phyloP scores from a whole-genome alignment of 2,329 filamentous ascomycete genomes.

The Neofusicoccum cordaticola region DNA sequence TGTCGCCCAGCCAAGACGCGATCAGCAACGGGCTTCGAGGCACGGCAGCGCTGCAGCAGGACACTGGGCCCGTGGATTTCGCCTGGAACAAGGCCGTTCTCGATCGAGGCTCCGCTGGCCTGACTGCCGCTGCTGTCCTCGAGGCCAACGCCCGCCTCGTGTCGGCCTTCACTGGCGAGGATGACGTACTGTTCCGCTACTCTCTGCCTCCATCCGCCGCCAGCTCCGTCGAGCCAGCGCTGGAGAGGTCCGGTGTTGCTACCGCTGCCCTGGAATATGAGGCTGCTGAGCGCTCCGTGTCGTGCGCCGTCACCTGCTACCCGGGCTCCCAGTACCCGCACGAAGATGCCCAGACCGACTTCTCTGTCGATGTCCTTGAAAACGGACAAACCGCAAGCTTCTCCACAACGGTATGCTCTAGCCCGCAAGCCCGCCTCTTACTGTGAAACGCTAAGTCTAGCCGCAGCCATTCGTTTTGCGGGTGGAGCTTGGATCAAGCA shows the following conservation, averaged over 20 bases:
- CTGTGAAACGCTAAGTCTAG: neutral
- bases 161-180: constrained; percentile 13
- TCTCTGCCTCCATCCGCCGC: constrained; percentile 1
- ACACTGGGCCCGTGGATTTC: neutral
- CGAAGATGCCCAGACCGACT: constrained; percentile 5
- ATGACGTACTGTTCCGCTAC: constrained; percentile 11
- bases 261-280: neutral
- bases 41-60: neutral
- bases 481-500: constrained; percentile 5
- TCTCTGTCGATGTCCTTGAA: constrained; percentile 12
- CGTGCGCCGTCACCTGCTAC: neutral
- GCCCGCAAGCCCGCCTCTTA: no score
- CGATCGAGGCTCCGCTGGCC: neutral
- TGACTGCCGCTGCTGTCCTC: constrained; percentile 4
- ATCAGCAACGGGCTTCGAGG: constrained; percentile 4
- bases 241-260: constrained; percentile 2
- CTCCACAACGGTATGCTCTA: neutral
- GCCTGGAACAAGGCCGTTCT: constrained; percentile 7
- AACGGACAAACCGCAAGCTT: constrained; percentile 7
- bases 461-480: constrained; percentile 13
- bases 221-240: neutral
- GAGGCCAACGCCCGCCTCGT: constrained; percentile 5
- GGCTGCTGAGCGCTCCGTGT: no score
- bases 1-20: neutral
- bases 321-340: neutral